Evolutionary conservation across 495 filamentous ascomycete species (phyloP), one percentile per base, ranked within the genome.

Genomic region (Aspergillus diversus): DNA sequence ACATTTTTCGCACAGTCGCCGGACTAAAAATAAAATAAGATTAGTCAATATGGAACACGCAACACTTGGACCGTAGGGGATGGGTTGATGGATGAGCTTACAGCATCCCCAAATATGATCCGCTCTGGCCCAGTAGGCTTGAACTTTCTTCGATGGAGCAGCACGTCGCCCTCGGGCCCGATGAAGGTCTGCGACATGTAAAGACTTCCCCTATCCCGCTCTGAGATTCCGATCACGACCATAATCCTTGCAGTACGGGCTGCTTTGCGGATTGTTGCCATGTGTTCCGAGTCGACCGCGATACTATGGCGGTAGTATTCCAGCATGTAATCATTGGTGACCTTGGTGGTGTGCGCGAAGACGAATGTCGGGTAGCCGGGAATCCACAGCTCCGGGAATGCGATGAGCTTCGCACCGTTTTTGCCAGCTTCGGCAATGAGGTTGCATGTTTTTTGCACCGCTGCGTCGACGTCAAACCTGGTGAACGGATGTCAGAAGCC

Each of bases 71-170:
- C n/a, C n/a, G n/a, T n/a, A n/a, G n/a, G n/a, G n/a, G n/a, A n/a
- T n/a, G n/a, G 21, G 21, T 27, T 1, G 21, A 27, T 1, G 21
- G 21, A 27, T 27, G 1, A 27, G 21, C 21, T 1, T 27, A 27
- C 21, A 27, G 75, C 78, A 65, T 89, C 85, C 0, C 86, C 86
- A 54, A 84, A 88, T 35, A 88, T 72, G 0, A 84, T 85, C 6
- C 85, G 79, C 68, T 89, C 86, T 78, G 87, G 82, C 60, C 88
- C 86, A 31, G 85, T 88, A 0, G 84, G 75, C 69, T 89, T 88
- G 50, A 87, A 73, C 74, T 88, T 88, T 9, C 82, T 71, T 0
- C 85, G 77, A 15, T 71, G 67, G 34, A 77, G 71, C 5, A 74
- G 58, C 31, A 87, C 68, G 15, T 77, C 69, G 2, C 86, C 86